Percentiles rank a stretch among this genome's conserved stretches.
Evolutionary conservation across 2,329 filamentous ascomycete genomes (phyloP).

Genomic region (Colletotrichum sp.): DNA sequence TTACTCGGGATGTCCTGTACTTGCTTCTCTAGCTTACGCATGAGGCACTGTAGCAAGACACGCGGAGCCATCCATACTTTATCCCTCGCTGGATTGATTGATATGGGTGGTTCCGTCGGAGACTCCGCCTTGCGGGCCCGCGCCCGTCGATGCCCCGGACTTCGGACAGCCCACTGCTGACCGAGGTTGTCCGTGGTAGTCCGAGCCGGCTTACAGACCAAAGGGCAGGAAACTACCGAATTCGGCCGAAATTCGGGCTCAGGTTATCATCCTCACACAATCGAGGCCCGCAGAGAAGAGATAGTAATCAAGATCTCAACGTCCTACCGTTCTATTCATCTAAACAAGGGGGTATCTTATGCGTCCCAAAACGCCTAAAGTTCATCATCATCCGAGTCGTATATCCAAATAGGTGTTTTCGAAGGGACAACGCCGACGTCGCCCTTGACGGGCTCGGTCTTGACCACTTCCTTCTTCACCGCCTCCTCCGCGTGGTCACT

Average conservation of each 20-base stretch:
- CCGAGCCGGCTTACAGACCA: not conserved
- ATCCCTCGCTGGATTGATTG: not conserved
- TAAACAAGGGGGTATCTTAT: not conserved
- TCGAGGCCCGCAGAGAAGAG: not conserved
- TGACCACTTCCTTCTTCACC: not conserved
- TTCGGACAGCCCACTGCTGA: not conserved
- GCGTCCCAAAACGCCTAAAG: conserved; percentile 27
- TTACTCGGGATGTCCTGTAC: not conserved
- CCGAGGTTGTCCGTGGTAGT: not conserved
- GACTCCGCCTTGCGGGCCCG: not conserved
- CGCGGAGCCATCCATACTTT: not conserved
- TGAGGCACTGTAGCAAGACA: not conserved
- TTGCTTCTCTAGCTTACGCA: not conserved
- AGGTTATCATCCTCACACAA: not conserved
- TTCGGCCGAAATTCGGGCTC: not conserved
- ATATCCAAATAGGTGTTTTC: conserved; percentile 38
- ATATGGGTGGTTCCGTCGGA: not conserved
- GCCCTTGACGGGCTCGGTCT: not conserved
- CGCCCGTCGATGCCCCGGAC: not conserved
- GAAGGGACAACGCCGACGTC: not conserved
- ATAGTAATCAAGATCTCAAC: not conserved
- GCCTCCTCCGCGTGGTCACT: not conserved
- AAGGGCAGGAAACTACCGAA: accelerated
- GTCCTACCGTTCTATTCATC: not conserved
- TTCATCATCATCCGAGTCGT: conserved; percentile 43